These are phyloP conservation scores for Cucurbita argyrosperma DNA, from an alignment of 306 rosid genomes.

Conservation along the genomic window DNA sequence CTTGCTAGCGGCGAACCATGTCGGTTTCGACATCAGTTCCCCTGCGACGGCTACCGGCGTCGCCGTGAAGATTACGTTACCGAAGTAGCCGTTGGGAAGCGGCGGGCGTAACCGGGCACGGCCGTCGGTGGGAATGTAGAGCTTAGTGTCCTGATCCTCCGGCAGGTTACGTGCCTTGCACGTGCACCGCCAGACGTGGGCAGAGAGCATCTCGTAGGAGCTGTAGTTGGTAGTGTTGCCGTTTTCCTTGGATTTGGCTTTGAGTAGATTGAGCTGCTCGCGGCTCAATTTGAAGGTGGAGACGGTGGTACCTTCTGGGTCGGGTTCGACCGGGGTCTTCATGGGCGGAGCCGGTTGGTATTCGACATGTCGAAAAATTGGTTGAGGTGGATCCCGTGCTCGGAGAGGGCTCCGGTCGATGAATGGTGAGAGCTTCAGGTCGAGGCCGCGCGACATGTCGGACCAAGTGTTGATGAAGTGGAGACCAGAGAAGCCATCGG, in stretches of 20 bases:
- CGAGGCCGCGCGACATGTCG: slow-evolving; percentile 80
- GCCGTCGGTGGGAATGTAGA: slow-evolving; percentile 76
- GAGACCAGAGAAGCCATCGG: slow-evolving; percentile 79
- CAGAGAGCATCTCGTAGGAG: slow-evolving; percentile 70
- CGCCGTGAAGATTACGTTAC: slow-evolving; percentile 74
- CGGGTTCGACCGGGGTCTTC: slow-evolving; percentile 30
- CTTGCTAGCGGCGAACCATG: slow-evolving; percentile 61
- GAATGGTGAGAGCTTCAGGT: slow-evolving; percentile 53
- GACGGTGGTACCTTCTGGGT: slow-evolving; percentile 17
- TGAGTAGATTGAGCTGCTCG: slow-evolving; percentile 42
- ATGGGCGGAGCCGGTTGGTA: slow-evolving; percentile 68
- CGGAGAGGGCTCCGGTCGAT: slow-evolving; percentile 59
- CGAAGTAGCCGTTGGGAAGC: slow-evolving; percentile 72
- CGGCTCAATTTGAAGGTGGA: slow-evolving; percentile 49
- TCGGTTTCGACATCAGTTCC: slow-evolving; percentile 55
- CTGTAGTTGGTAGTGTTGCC: slow-evolving; percentile 53
- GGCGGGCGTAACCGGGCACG: slow-evolving; percentile 65
- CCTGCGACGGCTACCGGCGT: slow-evolving; percentile 58
- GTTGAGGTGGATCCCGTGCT: slow-evolving; percentile 60
- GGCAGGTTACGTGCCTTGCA: slow-evolving; percentile 63
- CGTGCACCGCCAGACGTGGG: slow-evolving; percentile 59
- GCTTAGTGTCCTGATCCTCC: slow-evolving; percentile 55
- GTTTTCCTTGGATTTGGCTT: slow-evolving; percentile 50
- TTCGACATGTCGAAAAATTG: slow-evolving; percentile 58
- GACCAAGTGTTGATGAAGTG: slow-evolving; percentile 85